Evolutionary conservation across 1,139 yeast species (phyloP).

Genomic region (Scheffersomyces stambukii): DNA sequence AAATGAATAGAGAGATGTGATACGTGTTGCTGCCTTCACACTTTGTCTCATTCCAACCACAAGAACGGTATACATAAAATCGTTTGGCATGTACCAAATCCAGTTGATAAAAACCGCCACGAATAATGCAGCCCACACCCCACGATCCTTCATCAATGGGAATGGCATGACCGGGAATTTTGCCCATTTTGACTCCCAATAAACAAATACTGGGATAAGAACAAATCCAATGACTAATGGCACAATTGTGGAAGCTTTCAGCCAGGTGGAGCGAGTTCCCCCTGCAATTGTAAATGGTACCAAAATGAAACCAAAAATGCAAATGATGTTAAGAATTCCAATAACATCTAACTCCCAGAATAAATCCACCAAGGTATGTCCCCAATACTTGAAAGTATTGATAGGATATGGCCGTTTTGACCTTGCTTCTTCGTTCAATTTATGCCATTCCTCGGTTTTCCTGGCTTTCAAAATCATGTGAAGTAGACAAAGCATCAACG

Average conservation of each 20-base stretch:
- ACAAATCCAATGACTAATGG: conserved; percentile 63
- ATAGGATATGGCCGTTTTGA: conserved; percentile 9
- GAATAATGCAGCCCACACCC: conserved; percentile 48
- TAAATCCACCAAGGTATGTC: conserved; percentile 16
- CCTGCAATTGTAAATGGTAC: conserved; percentile 54
- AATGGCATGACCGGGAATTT: conserved; percentile 57
- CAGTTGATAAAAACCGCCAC: conserved; percentile 55
- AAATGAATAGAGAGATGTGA: conserved; percentile 58
- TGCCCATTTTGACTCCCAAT: conserved; percentile 54
- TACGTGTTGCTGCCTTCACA: conserved; percentile 59
- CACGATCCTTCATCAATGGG: conserved; percentile 56
- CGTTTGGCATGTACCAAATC: conserved; percentile 66
- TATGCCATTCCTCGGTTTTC: conserved; percentile 41
- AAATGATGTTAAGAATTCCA: conserved; percentile 48
- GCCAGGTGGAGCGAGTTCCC: conserved; percentile 50
- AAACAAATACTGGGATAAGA: conserved; percentile 47
- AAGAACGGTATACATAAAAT: conserved; percentile 60
- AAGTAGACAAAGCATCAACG: conserved; percentile 47
- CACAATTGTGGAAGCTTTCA: conserved; percentile 48
- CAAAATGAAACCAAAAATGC: conserved; percentile 56
- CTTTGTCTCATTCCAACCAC: conserved; percentile 59
- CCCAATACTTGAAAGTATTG: conserved; percentile 11
- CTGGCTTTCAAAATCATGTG: conserved; percentile 58
- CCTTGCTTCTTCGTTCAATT: conserved; percentile 22
- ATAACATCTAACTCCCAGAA: conserved; percentile 53